Conservation (phyloP, 2,329 filamentous ascomycete genomes). For the Cladosporium phlei region DNA sequence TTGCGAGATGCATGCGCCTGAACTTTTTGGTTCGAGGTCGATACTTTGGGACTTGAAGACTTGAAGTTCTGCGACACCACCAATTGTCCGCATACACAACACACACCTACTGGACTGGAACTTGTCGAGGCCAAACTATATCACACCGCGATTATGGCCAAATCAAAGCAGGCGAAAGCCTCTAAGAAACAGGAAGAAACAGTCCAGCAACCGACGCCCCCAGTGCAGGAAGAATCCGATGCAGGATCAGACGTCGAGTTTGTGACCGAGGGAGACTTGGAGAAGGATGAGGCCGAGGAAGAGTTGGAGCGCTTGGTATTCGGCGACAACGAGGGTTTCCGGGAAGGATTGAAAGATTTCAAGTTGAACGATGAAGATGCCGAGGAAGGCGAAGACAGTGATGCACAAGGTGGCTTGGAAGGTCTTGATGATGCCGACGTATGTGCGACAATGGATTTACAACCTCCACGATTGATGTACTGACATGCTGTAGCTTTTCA, state of each 20-base stretch:
- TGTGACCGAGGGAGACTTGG: conserved; percentile 23
- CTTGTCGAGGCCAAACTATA: too few species aligned
- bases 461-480: conserved; percentile 2
- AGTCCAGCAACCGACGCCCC: conserved; percentile 10
- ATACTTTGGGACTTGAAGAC: too few species aligned
- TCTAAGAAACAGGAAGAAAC: conserved; percentile 2
- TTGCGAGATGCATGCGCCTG: too few species aligned
- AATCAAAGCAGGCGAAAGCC: conserved; percentile 11
- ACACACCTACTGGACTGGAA: too few species aligned
- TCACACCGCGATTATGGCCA: too few species aligned
- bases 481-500: conserved; percentile 58
- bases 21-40: too few species aligned
- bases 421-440: conserved; percentile 70
- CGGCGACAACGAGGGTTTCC: conserved; percentile 79
- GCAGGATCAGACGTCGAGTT: conserved; percentile 29
- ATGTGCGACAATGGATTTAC: conserved; percentile 24
- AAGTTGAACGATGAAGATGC: conserved; percentile 38
- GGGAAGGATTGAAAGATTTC: conserved; percentile 63
- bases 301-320: conserved; percentile 72
- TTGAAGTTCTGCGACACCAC: too few species aligned
- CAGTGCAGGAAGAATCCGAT: conserved; percentile 12
- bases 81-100: too few species aligned
- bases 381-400: conserved; percentile 44
- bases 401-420: conserved; percentile 44
- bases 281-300: conserved; percentile 29